Evolutionary conservation across 495 filamentous ascomycete species (phyloP), one percentile per base, ranked within the genome.

Genomic region (Penicillium crystallinum): DNA sequence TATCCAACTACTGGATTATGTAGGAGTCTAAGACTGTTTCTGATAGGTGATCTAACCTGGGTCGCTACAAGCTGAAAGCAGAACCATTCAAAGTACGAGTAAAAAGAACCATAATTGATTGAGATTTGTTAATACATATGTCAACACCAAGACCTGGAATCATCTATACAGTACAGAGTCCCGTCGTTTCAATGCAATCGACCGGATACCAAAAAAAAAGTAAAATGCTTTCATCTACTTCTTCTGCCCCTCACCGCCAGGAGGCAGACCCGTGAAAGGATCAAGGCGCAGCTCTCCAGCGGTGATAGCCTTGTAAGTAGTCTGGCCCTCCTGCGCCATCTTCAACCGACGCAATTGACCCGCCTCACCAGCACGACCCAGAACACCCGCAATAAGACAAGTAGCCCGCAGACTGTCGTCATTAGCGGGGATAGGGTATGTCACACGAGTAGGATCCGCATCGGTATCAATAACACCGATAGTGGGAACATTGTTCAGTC

Each of bases 391-490:
- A 63, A 99, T 90, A 51, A 97, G 74, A 59, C 84, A 78, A 15
- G 89, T 77, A 53, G 84, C 82, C 17, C 91, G 84, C 57, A 97
- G 60, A 81, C 90, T 95, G 70, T 99, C 93, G 62, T 99, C 93
- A 64, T 99, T 99, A 17, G 90, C 87, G 5, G 93, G 93, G 57
- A 99, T 96, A 3, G 89, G 88, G 68, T 99, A 99, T 6, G 93
- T 99, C 27, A 97, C 90, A 77, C 89, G 90, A 1, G 88, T 90
- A 4, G 93, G 90, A 71, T 99, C 83, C 6, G 87, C 83, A 71
- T 99, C 86, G 0, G 93, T 97, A 74, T 99, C 93, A 45, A 97
- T 84, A 36, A 99, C 75, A 17, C 91, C 93, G 62, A 99, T 90
- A 0, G 95, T 99, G 8, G 93, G 93, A 47, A 99, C 86, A 63